These are phyloP conservation scores for Scheffersomyces lignosus DNA, from an alignment of 805 yeast species.

Conservation along the genomic window DNA sequence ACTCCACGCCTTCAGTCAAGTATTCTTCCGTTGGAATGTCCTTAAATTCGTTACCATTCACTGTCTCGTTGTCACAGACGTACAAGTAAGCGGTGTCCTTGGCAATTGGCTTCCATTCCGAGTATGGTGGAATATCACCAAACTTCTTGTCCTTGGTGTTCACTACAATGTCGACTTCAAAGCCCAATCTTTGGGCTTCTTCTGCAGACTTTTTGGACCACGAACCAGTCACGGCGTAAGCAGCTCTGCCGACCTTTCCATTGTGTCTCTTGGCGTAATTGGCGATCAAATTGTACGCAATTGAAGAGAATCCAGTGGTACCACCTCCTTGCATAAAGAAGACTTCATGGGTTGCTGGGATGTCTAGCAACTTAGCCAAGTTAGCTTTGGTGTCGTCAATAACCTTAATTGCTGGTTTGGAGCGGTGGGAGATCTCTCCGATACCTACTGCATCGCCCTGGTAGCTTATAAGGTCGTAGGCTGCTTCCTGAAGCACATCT, in stretches of 20 bases:
- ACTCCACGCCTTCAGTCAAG: conserved; percentile 66
- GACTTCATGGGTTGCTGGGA: conserved; percentile 93
- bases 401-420: conserved; percentile 74
- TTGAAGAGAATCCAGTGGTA: conserved; percentile 89
- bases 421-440: conserved; percentile 96
- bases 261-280: conserved; percentile 67
- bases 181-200: conserved; percentile 84
- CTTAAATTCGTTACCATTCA: conserved; percentile 84
- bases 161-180: conserved; percentile 66
- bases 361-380: conserved; percentile 59
- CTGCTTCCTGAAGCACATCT: conserved; percentile 81
- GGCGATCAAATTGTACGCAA: conserved; percentile 80
- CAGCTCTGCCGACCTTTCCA: conserved; percentile 77
- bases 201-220: conserved; percentile 91
- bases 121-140: conserved; percentile 62
- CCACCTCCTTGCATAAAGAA: conserved; percentile 98
- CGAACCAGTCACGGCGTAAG: conserved; percentile 86
- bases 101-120: conserved; percentile 60
- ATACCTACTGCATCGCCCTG: conserved; percentile 75
- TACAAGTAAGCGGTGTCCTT: conserved; percentile 80
- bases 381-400: conserved; percentile 74
- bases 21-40: conserved; percentile 51
- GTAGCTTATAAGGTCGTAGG: conserved; percentile 75
- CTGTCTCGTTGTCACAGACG: conserved; percentile 96
- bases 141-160: conserved; percentile 64